These are phyloP conservation scores for Penicillium egyptiacum DNA, from an alignment of 495 filamentous ascomycete species.

Conservation along the genomic window DNA sequence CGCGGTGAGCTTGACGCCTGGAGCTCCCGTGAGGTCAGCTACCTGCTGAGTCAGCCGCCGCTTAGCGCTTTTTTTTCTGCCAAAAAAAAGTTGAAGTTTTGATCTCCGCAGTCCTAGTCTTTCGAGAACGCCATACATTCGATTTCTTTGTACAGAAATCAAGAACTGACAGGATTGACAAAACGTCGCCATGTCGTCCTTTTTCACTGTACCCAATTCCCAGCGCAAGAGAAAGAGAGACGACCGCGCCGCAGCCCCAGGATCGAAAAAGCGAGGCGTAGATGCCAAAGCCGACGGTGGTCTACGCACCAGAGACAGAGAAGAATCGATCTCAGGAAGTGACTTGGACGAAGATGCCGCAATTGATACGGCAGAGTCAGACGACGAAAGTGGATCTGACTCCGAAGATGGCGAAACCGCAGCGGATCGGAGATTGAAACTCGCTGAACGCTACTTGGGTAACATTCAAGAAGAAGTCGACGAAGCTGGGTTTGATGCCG, in stretches of 20 bases:
- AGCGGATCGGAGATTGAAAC: constrained; percentile 78
- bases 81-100: constrained; percentile 45
- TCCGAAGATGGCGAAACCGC: constrained; percentile 75
- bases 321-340: constrained; percentile 83
- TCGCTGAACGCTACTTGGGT: constrained; percentile 90
- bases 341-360: constrained; percentile 66
- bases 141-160: constrained; percentile 7
- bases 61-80: constrained; percentile 35
- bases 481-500: constrained; percentile 85
- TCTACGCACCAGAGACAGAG: constrained; percentile 31
- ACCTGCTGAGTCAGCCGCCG: constrained; percentile 43
- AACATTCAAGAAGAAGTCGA: constrained; percentile 83
- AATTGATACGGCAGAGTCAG: constrained; percentile 42
- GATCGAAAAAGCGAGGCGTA: constrained; percentile 57
- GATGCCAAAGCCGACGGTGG: constrained; percentile 36
- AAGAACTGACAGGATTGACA: constrained; percentile 8
- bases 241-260: constrained; percentile 47
- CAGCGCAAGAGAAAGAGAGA: constrained; percentile 79
- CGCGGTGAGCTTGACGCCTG: constrained; percentile 50
- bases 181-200: constrained; percentile 66
- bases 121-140: constrained; percentile 11
- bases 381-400: constrained; percentile 50
- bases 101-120: constrained; percentile 21
- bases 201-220: constrained; percentile 75
- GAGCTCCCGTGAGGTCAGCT: constrained; percentile 42